These are phyloP conservation scores for Zymoseptoria tritici DNA, from an alignment of 2,329 filamentous ascomycete genomes.

Conservation along the genomic window DNA sequence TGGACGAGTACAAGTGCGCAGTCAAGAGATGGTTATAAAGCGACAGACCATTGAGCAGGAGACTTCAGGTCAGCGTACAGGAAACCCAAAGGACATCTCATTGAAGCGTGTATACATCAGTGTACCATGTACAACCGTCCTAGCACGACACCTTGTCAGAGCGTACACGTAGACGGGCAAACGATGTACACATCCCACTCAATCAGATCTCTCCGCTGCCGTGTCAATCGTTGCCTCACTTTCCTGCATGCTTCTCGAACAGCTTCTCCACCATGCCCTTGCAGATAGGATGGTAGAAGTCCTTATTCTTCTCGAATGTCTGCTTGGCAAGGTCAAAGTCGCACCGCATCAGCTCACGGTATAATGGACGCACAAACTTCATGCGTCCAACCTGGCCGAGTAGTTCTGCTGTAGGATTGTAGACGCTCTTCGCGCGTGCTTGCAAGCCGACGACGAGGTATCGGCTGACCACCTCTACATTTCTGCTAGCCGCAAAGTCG, in stretches of 20 bases:
- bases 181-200: too few relatives aligned
- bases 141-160: too few relatives aligned
- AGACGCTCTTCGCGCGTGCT: slow-evolving; percentile 61
- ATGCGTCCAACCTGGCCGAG: slow-evolving; percentile 81
- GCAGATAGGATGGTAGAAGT: slow-evolving; percentile 96
- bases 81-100: too few relatives aligned
- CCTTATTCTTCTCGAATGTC: slow-evolving; percentile 79
- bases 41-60: too few relatives aligned
- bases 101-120: too few relatives aligned
- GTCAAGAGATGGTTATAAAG: too few relatives aligned
- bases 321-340: slow-evolving; percentile 67
- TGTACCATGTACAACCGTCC: too few relatives aligned
- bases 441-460: slow-evolving; percentile 75
- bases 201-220: too few relatives aligned
- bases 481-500: slow-evolving; percentile 64
- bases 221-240: background rate
- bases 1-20: too few relatives aligned
- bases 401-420: slow-evolving; percentile 64
- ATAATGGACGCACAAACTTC: slow-evolving; percentile 93
- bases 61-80: too few relatives aligned
- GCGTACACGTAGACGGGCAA: too few relatives aligned
- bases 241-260: slow-evolving; percentile 19
- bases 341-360: slow-evolving; percentile 64
- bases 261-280: slow-evolving; percentile 73
- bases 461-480: slow-evolving; percentile 76